These are phyloP conservation scores for Lolium perenne DNA, from an alignment of 176 grass and related monocot species.

Conservation along the genomic window DNA sequence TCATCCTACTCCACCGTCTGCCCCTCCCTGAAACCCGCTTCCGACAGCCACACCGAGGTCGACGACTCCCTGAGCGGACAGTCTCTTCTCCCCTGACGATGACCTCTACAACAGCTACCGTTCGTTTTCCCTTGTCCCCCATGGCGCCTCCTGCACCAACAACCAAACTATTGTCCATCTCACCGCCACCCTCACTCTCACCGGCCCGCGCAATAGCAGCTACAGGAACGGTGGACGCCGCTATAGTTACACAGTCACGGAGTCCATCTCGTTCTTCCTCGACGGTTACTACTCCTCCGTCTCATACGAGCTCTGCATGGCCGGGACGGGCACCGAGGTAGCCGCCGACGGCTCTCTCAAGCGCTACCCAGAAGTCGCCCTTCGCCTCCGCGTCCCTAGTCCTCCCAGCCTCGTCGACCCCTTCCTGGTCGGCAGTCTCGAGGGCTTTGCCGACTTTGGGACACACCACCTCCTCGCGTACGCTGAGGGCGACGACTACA, in stretches of 20 bases:
- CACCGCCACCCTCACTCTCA: slow-evolving; percentile 50
- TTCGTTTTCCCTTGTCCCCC: slow-evolving; percentile 46
- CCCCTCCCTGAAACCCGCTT: neutral
- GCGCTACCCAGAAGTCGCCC: slow-evolving; percentile 16
- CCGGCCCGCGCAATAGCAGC: neutral
- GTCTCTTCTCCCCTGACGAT: no score
- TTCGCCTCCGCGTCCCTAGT: slow-evolving; percentile 50
- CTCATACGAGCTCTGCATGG: slow-evolving; percentile 55
- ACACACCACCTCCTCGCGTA: slow-evolving; percentile 51
- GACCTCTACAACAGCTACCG: neutral
- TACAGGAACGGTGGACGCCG: neutral
- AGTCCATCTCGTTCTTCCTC: slow-evolving; percentile 22
- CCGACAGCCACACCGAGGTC: neutral
- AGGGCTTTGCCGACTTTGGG: slow-evolving; percentile 37
- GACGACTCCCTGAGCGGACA: no score
- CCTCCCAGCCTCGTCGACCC: slow-evolving; percentile 33
- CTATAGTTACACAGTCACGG: neutral
- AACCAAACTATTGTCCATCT: slow-evolving; percentile 21
- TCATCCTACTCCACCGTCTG: neutral
- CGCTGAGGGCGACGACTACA: slow-evolving; percentile 40
- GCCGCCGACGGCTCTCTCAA: neutral
- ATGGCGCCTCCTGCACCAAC: slow-evolving; percentile 16
- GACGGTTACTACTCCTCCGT: slow-evolving; percentile 25
- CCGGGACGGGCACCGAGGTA: slow-evolving; percentile 32
- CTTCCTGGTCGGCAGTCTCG: slow-evolving; percentile 45